These are phyloP conservation scores for Starmera pachycereana DNA, from an alignment of 805 yeast genomes.

Conservation along the genomic window DNA sequence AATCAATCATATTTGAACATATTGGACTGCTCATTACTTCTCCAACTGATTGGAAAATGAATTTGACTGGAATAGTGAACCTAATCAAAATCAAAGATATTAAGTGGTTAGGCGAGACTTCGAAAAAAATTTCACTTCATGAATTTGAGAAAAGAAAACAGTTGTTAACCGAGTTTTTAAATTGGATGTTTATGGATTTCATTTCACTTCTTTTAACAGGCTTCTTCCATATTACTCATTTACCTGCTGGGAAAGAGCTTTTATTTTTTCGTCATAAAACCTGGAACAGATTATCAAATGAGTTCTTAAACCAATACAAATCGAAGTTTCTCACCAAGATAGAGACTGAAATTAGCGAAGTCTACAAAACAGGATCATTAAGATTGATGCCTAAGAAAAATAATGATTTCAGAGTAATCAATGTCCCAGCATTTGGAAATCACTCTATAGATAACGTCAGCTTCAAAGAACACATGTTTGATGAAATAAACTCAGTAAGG, in stretches of 20 bases:
- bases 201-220: conserved; percentile 36
- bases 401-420: conserved; percentile 47
- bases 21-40: conserved; percentile 29
- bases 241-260: conserved; percentile 28
- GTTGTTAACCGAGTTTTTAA: conserved; percentile 31
- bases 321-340: conserved; percentile 21
- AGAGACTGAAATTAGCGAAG: too few species aligned
- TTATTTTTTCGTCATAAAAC: conserved; percentile 45
- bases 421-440: conserved; percentile 31
- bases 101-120: conserved; percentile 39
- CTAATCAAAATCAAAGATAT: conserved; percentile 35
- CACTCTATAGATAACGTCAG: too few species aligned
- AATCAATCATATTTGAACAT: conserved; percentile 24
- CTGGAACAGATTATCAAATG: conserved; percentile 39
- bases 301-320: conserved; percentile 34
- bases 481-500: conserved; percentile 34
- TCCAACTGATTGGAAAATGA: conserved; percentile 26
- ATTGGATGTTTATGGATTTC: conserved; percentile 47
- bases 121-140: conserved; percentile 23
- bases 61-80: conserved; percentile 21
- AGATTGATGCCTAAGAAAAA: conserved; percentile 50
- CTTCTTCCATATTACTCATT: conserved; percentile 62
- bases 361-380: conserved; percentile 20
- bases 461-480: conserved; percentile 24
- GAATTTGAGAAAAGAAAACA: conserved; percentile 29